Base-by-base conservation (phyloP, 2,329 filamentous ascomycete genomes). In the Aspergillus alliaceus region DNA sequence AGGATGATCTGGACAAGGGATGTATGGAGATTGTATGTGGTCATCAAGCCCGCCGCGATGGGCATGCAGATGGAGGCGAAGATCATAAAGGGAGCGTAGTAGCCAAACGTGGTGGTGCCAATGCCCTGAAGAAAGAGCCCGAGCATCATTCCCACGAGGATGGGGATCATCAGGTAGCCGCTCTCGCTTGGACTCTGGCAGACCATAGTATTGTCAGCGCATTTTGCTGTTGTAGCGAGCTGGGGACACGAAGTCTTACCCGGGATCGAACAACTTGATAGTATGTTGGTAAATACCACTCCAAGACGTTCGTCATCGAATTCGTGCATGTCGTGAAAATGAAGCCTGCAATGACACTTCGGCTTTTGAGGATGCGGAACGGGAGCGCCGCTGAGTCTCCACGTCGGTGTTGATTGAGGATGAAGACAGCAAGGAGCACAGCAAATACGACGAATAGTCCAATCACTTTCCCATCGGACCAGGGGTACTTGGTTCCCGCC, bases 51-150 rank as follows among this genome's bases (percentile, higher is more conserved):
- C 0, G 71, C 64, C 5, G 65, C 70, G 37, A 75, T 64, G 1
- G 73, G 67, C 68, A 73, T 72, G 25, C 65, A 60, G 8, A 70
- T 42, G 1, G 67, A 69, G 7, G 62, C 63, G n/a, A 68, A 56
- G 14, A 74, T 54, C 69, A 75, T 73, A 51, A 72, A 75, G 1
- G 72, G 72, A 8, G 67, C 64, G 57, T 73, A 75, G 60, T 73
- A 75, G 6, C 71, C 72, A 8, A 68, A 52, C 0, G 56, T 55
- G 2, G 49, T 63, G n/a, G 65, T 64, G 7, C 64, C 64, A 18
- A 67, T 59, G 15, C 60, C 61, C 6, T 63, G 57, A 24, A 69
- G 50, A 15, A 68, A 57, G 7, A 62, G 57, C 0, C 65, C 63
- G 14, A 66, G 39, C 56, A 64, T 68, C 50, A 62, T 62, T 20